Percentiles rank a stretch among this genome's conserved stretches.
Conservation (phyloP, 352 stramenopile species). For the Phytophthora pinifolia region DNA sequence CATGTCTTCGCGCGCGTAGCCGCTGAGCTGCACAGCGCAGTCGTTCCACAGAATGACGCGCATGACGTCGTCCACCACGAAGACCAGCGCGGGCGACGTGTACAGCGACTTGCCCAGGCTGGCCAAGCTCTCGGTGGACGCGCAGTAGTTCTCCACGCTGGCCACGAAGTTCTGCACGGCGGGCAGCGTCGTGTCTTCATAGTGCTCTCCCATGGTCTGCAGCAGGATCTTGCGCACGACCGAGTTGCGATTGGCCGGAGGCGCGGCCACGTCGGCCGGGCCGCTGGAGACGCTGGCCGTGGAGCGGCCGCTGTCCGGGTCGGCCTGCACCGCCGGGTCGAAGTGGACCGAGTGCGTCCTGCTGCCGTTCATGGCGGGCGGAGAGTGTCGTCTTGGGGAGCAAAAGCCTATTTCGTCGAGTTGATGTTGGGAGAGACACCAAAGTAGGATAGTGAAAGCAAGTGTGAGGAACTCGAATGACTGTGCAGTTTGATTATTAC, state of each 20-base stretch:
- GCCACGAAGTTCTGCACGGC: slow-evolving; percentile 77
- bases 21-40: slow-evolving; percentile 63
- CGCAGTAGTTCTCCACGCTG: slow-evolving; percentile 74
- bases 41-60: slow-evolving; percentile 89
- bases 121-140: slow-evolving; percentile 71
- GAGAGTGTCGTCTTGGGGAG: slow-evolving; percentile 4
- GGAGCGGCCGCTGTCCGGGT: slow-evolving; percentile 56
- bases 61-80: slow-evolving; percentile 84
- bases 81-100: slow-evolving; percentile 69
- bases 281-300: slow-evolving; percentile 7
- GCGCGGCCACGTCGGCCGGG: slow-evolving; percentile 9
- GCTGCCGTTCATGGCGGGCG: slow-evolving; percentile 45
- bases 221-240: slow-evolving; percentile 76
- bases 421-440: slow-evolving; percentile 20
- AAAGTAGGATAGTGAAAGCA: slow-evolving; percentile 3
- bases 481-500: slow-evolving; percentile 13
- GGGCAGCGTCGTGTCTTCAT: slow-evolving; percentile 63
- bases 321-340: slow-evolving; percentile 52
- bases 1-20: slow-evolving; percentile 83
- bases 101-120: slow-evolving; percentile 86
- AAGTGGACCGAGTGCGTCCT: slow-evolving; percentile 71
- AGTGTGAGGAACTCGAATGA: slow-evolving; percentile 14
- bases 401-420: slow-evolving; percentile 25
- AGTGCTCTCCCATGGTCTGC: slow-evolving; percentile 76
- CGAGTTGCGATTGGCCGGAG: slow-evolving; percentile 32